Conservation (phyloP, 1,284 basidiomycete species). For the Pyrrhoderma noxium region DNA sequence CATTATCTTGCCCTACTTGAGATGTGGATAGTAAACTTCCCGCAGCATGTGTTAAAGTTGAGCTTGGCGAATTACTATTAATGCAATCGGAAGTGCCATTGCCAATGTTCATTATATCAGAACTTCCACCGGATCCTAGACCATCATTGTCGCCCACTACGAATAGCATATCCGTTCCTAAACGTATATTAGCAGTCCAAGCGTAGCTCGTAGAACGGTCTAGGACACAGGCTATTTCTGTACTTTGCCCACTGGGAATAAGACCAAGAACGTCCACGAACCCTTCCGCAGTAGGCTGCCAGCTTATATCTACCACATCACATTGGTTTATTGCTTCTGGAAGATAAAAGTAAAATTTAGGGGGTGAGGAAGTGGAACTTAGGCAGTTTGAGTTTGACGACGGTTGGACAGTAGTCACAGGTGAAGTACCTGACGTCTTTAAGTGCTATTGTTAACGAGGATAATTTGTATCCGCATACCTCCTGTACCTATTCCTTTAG, state of each 20-base stretch:
- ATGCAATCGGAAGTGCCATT: slow-evolving; percentile 14
- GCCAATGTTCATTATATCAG: slow-evolving; percentile 14
- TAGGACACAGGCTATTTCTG: slow-evolving; percentile 13
- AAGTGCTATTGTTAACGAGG: neutral
- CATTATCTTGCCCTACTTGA: neutral
- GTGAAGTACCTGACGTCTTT: slow-evolving; percentile 12
- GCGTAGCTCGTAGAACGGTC: slow-evolving; percentile 5
- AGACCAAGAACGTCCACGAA: slow-evolving; percentile 15
- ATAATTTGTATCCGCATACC: slow-evolving; percentile 7
- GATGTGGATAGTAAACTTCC: slow-evolving; percentile 8
- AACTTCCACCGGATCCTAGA: slow-evolving; percentile 17
- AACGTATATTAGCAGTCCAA: slow-evolving; percentile 13
- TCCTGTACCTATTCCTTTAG: slow-evolving; percentile 17
- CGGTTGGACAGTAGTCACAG: slow-evolving; percentile 15
- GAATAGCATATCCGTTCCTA: slow-evolving; percentile 15
- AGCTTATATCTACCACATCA: slow-evolving; percentile 12
- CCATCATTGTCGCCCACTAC: slow-evolving; percentile 17
- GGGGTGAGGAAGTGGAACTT: slow-evolving; percentile 4
- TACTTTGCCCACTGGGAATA: slow-evolving; percentile 18
- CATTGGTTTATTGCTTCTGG: slow-evolving; percentile 16
- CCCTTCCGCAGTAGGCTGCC: slow-evolving; percentile 8
- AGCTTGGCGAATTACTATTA: slow-evolving; percentile 16
- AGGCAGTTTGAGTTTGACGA: slow-evolving; percentile 18
- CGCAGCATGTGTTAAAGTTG: slow-evolving; percentile 12
- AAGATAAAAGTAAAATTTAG: slow-evolving; percentile 16